These are phyloP conservation scores for Corynespora cassiicola DNA, from an alignment of 2,329 filamentous ascomycete species.

Conservation along the genomic window DNA sequence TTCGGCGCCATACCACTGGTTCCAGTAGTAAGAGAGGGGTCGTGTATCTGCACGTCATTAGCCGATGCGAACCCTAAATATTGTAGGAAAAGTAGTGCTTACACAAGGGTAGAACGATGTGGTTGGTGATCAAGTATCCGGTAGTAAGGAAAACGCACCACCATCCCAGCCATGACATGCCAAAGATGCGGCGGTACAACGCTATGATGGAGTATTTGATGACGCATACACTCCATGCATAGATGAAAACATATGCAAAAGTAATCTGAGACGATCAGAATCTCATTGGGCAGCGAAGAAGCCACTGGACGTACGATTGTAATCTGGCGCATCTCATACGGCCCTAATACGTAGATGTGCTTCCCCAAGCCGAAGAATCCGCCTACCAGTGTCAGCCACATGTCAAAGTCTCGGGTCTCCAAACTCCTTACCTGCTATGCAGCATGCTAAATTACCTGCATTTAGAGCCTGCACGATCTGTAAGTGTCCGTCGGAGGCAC, in stretches of 20 bases:
- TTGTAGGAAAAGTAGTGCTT: too few relatives aligned
- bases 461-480: constrained; percentile 3
- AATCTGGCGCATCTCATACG: constrained; percentile 31
- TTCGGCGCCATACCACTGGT: constrained; percentile 23
- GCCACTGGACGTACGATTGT: constrained; percentile 19
- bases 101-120: constrained; percentile 26
- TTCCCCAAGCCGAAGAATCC: constrained; percentile 31
- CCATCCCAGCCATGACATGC: constrained; percentile 28
- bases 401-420: too few relatives aligned
- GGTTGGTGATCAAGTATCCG: constrained; percentile 25
- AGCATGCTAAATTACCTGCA: constrained; percentile 30
- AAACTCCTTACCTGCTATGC: constrained; percentile 22
- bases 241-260: constrained; percentile 32
- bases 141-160: constrained; percentile 22
- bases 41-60: too few relatives aligned
- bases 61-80: too few relatives aligned
- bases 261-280: constrained; percentile 22
- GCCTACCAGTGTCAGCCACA: constrained; percentile 9
- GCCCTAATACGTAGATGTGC: constrained; percentile 28
- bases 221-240: constrained; percentile 31
- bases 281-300: neutral
- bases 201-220: constrained; percentile 36
- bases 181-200: constrained; percentile 33
- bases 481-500: neutral
- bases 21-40: constrained; percentile 26